Conservation (phyloP, 192 early-diverging fungal genomes). For the Coemansia sp. region DNA sequence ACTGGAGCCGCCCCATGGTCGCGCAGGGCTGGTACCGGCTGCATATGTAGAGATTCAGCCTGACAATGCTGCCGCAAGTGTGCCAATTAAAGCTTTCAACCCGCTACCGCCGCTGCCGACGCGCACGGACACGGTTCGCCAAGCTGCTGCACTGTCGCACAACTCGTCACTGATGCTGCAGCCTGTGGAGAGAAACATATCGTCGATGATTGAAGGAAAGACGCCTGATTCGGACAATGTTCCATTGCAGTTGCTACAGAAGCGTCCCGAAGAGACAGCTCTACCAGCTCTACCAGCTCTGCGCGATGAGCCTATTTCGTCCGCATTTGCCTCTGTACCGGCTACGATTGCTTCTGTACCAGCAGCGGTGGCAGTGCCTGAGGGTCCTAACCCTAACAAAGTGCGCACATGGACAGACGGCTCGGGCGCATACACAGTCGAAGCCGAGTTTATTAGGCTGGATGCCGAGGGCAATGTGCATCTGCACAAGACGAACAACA, state of each 20-base stretch:
- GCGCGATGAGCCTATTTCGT: not conserved
- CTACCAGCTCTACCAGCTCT: not conserved
- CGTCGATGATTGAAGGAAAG: not conserved
- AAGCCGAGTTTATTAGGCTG: slow-evolving; percentile 78
- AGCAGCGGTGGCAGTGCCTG: not conserved
- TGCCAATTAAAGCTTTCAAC: not conserved
- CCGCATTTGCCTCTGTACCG: not conserved
- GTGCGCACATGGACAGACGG: slow-evolving; percentile 92
- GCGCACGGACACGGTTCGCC: slow-evolving; percentile 34
- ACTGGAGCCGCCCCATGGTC: slow-evolving; percentile 56
- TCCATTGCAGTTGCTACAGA: slow-evolving; percentile 39
- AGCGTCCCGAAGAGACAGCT: slow-evolving; percentile 14
- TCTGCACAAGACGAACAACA: slow-evolving; percentile 92
- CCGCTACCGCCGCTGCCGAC: slow-evolving; percentile 19
- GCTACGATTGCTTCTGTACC: not conserved
- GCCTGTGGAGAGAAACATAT: not conserved
- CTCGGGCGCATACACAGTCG: slow-evolving; percentile 86
- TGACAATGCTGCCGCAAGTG: not conserved
- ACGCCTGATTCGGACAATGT: slow-evolving; percentile 48
- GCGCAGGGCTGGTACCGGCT: slow-evolving; percentile 80
- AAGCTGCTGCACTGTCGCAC: slow-evolving; percentile 24
- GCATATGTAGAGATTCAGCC: slow-evolving; percentile 65
- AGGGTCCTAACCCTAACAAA: slow-evolving; percentile 51
- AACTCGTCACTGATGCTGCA: not conserved
- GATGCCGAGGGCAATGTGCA: slow-evolving; percentile 84